phyloP scores from a whole-genome alignment of 129 eudicot species.

The Flaveria bidentis region DNA sequence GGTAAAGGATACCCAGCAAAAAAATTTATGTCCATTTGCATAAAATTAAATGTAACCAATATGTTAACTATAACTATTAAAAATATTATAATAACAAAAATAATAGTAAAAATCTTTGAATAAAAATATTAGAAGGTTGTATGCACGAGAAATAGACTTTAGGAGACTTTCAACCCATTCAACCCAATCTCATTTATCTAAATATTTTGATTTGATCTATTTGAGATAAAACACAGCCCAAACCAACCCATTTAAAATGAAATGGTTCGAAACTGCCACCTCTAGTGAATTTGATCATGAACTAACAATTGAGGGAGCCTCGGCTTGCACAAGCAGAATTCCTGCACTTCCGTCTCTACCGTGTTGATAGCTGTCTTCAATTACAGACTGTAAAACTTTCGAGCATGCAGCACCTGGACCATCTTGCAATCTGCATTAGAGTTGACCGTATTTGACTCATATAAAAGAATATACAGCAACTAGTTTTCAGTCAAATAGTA shows the following conservation, averaged over 20 bases:
- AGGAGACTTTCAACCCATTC: neutral
- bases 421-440: conserved; percentile 58
- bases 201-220: neutral
- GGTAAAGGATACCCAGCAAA: neutral
- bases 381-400: conserved; percentile 50
- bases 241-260: neutral
- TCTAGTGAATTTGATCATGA: conserved; percentile 3
- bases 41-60: neutral
- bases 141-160: neutral
- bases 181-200: neutral
- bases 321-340: conserved; percentile 83
- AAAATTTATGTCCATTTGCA: neutral
- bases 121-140: neutral
- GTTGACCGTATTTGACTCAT: conserved; percentile 6
- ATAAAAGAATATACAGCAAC: neutral
- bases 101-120: neutral
- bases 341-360: conserved; percentile 72
- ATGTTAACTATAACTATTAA: neutral
- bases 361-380: conserved; percentile 38
- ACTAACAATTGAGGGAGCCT: conserved; percentile 53
- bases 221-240: neutral
- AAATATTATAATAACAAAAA: neutral
- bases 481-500: conserved; percentile 3
- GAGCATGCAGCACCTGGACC: conserved; percentile 83
- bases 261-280: conserved; percentile 1